These are phyloP conservation scores for Groenewaldozyma auringiensis DNA, from an alignment of 1,139 yeast genomes.

Conservation along the genomic window DNA sequence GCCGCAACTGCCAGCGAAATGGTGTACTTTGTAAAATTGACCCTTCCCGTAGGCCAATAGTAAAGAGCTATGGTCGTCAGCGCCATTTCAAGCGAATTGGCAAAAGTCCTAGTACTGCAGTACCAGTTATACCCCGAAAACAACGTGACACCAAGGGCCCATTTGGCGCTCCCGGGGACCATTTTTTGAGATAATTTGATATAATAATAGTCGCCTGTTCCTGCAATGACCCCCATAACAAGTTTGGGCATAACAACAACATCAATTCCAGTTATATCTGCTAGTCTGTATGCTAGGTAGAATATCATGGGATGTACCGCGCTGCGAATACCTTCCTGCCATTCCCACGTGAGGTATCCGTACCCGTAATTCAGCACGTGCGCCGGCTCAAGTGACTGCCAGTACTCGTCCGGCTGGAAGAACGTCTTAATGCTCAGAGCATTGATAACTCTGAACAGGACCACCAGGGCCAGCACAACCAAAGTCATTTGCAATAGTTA, in stretches of 20 bases:
- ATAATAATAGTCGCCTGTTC: slow-evolving; percentile 59
- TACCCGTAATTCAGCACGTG: slow-evolving; percentile 65
- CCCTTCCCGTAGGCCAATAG: slow-evolving; percentile 51
- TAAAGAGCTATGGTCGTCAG: slow-evolving; percentile 63
- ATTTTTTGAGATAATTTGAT: slow-evolving; percentile 39
- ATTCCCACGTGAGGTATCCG: slow-evolving; percentile 93
- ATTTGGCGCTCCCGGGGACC: slow-evolving; percentile 30
- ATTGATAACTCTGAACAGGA: slow-evolving; percentile 47
- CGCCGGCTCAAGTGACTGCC: slow-evolving; percentile 91
- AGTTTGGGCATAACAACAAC: slow-evolving; percentile 49
- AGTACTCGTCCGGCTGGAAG: slow-evolving; percentile 95
- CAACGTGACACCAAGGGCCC: slow-evolving; percentile 47
- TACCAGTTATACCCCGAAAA: slow-evolving; percentile 80
- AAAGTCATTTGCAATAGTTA: no score
- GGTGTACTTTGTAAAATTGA: slow-evolving; percentile 13
- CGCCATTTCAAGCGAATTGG: slow-evolving; percentile 73
- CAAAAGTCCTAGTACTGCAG: slow-evolving; percentile 72
- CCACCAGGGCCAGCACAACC: slow-evolving; percentile 18
- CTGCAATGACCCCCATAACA: slow-evolving; percentile 61
- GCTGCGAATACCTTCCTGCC: slow-evolving; percentile 69
- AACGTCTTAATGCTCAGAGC: slow-evolving; percentile 60
- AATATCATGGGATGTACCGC: slow-evolving; percentile 74
- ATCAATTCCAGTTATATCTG: slow-evolving; percentile 18
- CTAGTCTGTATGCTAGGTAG: slow-evolving; percentile 35
- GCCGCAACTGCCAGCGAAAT: slow-evolving; percentile 23